A percentile compares a stretch with the other conserved stretches of the same genome.
These are phyloP conservation scores for Microglena sp. DNA, from an alignment of 139 green algal species.

Conservation along the genomic window DNA sequence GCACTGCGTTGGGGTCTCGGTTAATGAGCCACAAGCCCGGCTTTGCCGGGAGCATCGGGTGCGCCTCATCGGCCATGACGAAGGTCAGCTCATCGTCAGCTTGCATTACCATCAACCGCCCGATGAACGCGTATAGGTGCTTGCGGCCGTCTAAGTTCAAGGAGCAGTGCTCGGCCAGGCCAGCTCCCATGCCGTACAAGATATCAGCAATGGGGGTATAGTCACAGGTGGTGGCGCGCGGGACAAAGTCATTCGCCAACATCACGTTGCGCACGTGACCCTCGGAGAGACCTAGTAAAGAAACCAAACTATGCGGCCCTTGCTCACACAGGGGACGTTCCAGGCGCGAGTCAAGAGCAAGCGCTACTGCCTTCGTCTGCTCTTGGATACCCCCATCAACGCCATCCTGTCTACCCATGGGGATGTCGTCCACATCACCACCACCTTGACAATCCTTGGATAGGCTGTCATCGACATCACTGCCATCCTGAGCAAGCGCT, in stretches of 20 bases:
- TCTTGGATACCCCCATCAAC: no score
- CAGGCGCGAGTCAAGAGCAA: no score
- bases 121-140: slow-evolving; percentile 16
- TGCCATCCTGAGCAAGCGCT: no score
- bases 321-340: no score
- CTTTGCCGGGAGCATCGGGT: slow-evolving; percentile 74
- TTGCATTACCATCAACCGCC: slow-evolving; percentile 77
- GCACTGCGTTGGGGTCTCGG: neutral
- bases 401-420: no score
- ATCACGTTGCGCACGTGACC: slow-evolving; percentile 66
- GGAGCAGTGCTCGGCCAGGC: slow-evolving; percentile 70
- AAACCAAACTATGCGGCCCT: slow-evolving; percentile 19
- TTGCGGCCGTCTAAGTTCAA: slow-evolving; percentile 31
- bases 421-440: no score
- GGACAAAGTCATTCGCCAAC: slow-evolving; percentile 89
- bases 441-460: no score
- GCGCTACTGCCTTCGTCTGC: no score
- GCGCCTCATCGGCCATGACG: slow-evolving; percentile 16
- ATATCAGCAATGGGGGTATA: slow-evolving; percentile 76
- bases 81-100: slow-evolving; percentile 43
- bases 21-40: slow-evolving; percentile 59
- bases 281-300: slow-evolving; percentile 21
- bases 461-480: no score
- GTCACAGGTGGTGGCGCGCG: slow-evolving; percentile 91
- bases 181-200: slow-evolving; percentile 39